phyloP scores from a whole-genome alignment of 805 yeast species.

The Cyberlindnera sargentensis region DNA sequence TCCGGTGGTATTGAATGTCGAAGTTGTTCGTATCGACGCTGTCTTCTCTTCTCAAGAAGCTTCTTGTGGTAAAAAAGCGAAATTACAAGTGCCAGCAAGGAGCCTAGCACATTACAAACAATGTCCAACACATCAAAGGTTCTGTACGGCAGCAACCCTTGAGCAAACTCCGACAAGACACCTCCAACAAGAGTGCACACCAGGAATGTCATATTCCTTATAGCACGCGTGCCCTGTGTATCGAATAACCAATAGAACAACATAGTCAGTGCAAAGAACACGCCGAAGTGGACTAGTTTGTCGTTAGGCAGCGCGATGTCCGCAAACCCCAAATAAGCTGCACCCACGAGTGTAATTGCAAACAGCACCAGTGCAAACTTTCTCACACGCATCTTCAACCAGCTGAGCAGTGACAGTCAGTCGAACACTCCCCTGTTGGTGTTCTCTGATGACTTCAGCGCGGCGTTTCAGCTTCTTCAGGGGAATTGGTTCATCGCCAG shows the following conservation, averaged over 20 bases:
- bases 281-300: conserved; percentile 41
- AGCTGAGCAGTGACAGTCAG: no score
- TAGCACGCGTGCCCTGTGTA: conserved; percentile 26
- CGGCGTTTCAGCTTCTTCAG: no score
- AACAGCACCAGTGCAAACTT: conserved; percentile 30
- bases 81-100: conserved; percentile 10
- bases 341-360: conserved; percentile 26
- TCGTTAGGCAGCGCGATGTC: conserved; percentile 40
- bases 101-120: conserved; percentile 27
- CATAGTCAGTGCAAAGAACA: conserved; percentile 39
- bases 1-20: conserved; percentile 24
- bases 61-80: conserved; percentile 18
- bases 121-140: conserved; percentile 46
- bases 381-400: conserved; percentile 15
- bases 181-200: conserved; percentile 42
- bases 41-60: conserved; percentile 17
- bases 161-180: conserved; percentile 45
- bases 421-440: no score
- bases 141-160: conserved; percentile 38
- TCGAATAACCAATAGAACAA: conserved; percentile 42
- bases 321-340: conserved; percentile 23
- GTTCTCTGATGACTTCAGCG: no score
- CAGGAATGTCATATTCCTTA: conserved; percentile 30
- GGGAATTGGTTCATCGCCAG: no score
- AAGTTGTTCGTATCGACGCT: conserved; percentile 19